These are phyloP conservation scores for Kwoniella mangroviensis DNA, from an alignment of 768 basidiomycete species.

Conservation along the genomic window DNA sequence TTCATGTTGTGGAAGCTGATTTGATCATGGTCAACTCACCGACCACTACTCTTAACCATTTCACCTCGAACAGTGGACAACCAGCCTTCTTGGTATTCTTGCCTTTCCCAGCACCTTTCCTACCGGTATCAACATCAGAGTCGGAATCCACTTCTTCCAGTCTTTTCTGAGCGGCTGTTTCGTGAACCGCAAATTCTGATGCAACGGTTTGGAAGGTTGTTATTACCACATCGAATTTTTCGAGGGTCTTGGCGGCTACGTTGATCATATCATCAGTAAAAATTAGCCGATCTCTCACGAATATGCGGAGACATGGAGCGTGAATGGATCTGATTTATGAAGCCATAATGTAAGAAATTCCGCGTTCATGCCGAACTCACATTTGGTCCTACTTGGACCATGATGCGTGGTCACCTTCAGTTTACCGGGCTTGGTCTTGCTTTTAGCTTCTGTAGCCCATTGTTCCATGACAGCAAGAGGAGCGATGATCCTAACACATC, in stretches of 20 bases:
- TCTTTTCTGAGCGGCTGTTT: slow-evolving; percentile 61
- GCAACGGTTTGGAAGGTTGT: slow-evolving; percentile 86
- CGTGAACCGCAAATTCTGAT: slow-evolving; percentile 71
- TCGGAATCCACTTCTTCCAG: slow-evolving; percentile 57
- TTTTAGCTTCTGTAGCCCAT: slow-evolving; percentile 84
- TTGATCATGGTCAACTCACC: slow-evolving; percentile 61
- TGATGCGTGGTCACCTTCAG: slow-evolving; percentile 82
- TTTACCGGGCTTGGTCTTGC: slow-evolving; percentile 65
- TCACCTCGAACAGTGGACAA: slow-evolving; percentile 68
- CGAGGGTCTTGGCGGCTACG: slow-evolving; percentile 52
- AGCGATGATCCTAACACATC: slow-evolving; percentile 71
- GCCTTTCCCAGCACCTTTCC: slow-evolving; percentile 60
- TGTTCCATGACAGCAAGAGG: slow-evolving; percentile 86
- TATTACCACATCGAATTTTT: slow-evolving; percentile 61
- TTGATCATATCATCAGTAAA: not conserved
- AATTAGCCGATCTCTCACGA: not conserved
- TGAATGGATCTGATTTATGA: no score
- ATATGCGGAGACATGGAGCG: not conserved
- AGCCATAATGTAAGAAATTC: no score
- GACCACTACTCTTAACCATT: slow-evolving; percentile 84
- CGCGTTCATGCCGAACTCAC: slow-evolving; percentile 58
- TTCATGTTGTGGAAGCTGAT: not conserved
- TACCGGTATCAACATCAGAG: slow-evolving; percentile 60
- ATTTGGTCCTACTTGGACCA: slow-evolving; percentile 71
- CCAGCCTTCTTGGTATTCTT: slow-evolving; percentile 61